These are phyloP conservation scores for Gossypium ekmanianum DNA, from an alignment of 345 rosid genomes.

Conservation along the genomic window DNA sequence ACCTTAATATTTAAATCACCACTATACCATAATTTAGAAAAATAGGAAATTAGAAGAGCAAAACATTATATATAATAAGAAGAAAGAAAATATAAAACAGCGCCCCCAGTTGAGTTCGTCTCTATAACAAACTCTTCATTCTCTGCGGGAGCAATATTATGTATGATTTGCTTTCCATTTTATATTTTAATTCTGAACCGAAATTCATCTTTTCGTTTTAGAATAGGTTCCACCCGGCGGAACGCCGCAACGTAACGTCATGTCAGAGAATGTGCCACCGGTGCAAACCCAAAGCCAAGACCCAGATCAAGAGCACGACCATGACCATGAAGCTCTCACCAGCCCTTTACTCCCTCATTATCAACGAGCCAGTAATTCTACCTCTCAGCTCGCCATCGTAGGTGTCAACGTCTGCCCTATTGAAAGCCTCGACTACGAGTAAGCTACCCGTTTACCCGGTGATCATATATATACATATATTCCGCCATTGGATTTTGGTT, in stretches of 20 bases:
- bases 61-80: neutral
- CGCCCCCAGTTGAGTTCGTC: neutral
- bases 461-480: neutral
- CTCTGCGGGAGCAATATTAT: neutral
- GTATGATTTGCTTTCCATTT: neutral
- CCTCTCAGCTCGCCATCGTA: slow-evolving; percentile 92
- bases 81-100: neutral
- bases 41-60: neutral
- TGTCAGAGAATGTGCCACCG: slow-evolving; percentile 10
- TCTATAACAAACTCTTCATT: neutral
- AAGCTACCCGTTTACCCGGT: neutral
- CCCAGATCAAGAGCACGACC: neutral
- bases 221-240: neutral
- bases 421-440: slow-evolving; percentile 97
- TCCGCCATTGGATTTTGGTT: neutral
- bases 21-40: neutral
- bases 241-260: neutral
- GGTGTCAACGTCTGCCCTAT: slow-evolving; percentile 76
- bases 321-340: slow-evolving; percentile 44
- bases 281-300: slow-evolving; percentile 8
- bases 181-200: neutral
- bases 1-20: neutral
- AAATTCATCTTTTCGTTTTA: neutral
- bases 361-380: slow-evolving; percentile 52
- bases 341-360: slow-evolving; percentile 44